phyloP scores from a whole-genome alignment of 2,329 filamentous ascomycete genomes.

The Celoporthe dispersa region DNA sequence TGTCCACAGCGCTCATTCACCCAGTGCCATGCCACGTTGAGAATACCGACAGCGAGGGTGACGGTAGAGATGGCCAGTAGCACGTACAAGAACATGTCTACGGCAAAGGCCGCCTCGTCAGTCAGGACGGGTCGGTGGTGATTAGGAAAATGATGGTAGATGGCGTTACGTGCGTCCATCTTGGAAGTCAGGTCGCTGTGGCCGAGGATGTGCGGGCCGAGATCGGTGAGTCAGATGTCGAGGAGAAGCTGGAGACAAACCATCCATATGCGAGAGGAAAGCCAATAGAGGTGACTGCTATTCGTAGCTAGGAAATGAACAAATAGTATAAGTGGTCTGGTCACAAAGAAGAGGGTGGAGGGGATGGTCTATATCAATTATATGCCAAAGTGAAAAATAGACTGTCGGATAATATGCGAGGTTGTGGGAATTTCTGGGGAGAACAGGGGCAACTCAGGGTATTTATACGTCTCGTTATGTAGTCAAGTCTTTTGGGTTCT shows the following conservation, averaged over 20 bases:
- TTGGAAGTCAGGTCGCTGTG: not conserved
- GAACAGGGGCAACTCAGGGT: not conserved
- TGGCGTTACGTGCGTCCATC: not conserved
- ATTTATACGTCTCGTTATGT: not conserved
- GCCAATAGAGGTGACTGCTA: too few species aligned
- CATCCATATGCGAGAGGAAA: too few species aligned
- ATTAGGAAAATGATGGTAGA: not conserved
- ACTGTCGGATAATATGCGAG: not conserved
- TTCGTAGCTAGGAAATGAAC: too few species aligned
- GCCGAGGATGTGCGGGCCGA: not conserved
- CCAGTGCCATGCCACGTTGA: not conserved
- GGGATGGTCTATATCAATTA: too few species aligned
- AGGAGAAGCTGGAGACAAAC: not conserved
- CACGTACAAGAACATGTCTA: not conserved
- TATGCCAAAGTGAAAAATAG: too few species aligned
- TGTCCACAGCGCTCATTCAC: too few species aligned
- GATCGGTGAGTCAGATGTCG: not conserved
- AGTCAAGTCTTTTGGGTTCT: too few species aligned
- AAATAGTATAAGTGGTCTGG: not conserved
- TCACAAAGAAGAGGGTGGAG: too few species aligned
- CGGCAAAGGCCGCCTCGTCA: not conserved
- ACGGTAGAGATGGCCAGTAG: not conserved
- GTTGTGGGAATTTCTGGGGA: not conserved
- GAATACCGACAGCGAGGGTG: not conserved
- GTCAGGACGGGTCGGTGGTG: not conserved